A percentile compares a stretch with the other conserved stretches of the same genome.
These are phyloP conservation scores for Hypoxylon fragiforme DNA, from an alignment of 495 filamentous ascomycete genomes.

Conservation along the genomic window DNA sequence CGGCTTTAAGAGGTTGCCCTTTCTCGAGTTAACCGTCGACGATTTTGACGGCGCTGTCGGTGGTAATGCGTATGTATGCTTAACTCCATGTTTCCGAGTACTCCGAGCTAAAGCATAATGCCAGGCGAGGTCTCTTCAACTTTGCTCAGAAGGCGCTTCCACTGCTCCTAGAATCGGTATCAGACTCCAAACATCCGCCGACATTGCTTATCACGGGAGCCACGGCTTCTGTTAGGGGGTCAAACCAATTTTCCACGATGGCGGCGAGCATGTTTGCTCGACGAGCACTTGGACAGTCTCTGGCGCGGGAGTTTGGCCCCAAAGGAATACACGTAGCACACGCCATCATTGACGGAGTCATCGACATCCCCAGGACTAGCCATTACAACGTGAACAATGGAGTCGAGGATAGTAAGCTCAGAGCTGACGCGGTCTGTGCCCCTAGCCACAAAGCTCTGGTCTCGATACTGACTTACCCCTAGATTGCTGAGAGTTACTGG, in stretches of 20 bases:
- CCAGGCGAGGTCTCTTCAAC: constrained; percentile 71
- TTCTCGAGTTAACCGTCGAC: constrained; percentile 69
- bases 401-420: constrained; percentile 72
- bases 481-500: constrained; percentile 94
- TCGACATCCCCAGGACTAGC: constrained; percentile 78
- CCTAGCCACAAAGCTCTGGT: background rate
- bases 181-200: constrained; percentile 62
- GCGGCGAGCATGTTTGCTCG: constrained; percentile 81
- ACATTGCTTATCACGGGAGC: constrained; percentile 88
- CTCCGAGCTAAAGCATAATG: background rate
- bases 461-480: constrained; percentile 10
- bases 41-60: constrained; percentile 63
- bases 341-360: constrained; percentile 83
- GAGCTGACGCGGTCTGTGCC: constrained; percentile 73
- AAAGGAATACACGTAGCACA: constrained; percentile 88
- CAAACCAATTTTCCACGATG: constrained; percentile 69
- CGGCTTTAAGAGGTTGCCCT: constrained; percentile 73
- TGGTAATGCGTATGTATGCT: constrained; percentile 61
- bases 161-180: constrained; percentile 62
- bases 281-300: constrained; percentile 73
- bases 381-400: constrained; percentile 59
- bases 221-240: constrained; percentile 77
- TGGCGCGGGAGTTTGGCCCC: constrained; percentile 87
- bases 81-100: background rate
- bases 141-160: constrained; percentile 78